Conservation (phyloP, 176 grass and related monocot species). For the Aegilops bicornis region DNA sequence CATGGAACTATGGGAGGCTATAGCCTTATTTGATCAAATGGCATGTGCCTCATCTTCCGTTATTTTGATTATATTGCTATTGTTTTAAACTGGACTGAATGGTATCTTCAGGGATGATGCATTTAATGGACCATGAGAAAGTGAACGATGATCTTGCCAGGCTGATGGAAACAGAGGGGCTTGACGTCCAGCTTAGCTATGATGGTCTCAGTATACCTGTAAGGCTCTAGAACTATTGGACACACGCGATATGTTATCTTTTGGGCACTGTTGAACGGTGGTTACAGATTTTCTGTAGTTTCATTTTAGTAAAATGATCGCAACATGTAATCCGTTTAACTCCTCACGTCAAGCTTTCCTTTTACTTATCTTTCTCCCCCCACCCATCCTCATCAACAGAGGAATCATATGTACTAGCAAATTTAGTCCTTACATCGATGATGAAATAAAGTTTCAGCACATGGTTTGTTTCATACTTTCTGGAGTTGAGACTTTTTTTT, state of each 20-base stretch:
- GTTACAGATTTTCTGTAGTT: slow-evolving; percentile 13
- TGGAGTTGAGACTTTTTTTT: slow-evolving; percentile 1
- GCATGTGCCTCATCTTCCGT: slow-evolving; percentile 22
- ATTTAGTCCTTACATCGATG: background rate
- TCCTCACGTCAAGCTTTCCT: background rate
- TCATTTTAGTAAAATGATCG: slow-evolving; percentile 2
- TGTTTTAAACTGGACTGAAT: slow-evolving; percentile 25
- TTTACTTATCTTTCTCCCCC: background rate
- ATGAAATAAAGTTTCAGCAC: slow-evolving; percentile 17
- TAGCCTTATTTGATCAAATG: slow-evolving; percentile 25
- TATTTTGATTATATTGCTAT: slow-evolving; percentile 25
- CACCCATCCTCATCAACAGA: background rate
- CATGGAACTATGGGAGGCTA: background rate
- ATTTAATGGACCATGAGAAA: slow-evolving; percentile 96
- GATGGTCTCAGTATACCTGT: slow-evolving; percentile 81
- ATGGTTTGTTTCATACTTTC: background rate
- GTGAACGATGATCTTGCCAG: slow-evolving; percentile 71
- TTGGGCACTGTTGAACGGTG: background rate
- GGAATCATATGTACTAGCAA: slow-evolving; percentile 28
- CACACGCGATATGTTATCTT: background rate
- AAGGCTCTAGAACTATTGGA: slow-evolving; percentile 60
- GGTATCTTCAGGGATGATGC: slow-evolving; percentile 85
- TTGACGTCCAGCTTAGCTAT: slow-evolving; percentile 92
- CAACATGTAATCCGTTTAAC: slow-evolving; percentile 42
- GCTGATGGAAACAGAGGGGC: slow-evolving; percentile 76